Evolutionary conservation across 495 filamentous ascomycete species (phyloP).

Genomic region (Penicillium herquei): DNA sequence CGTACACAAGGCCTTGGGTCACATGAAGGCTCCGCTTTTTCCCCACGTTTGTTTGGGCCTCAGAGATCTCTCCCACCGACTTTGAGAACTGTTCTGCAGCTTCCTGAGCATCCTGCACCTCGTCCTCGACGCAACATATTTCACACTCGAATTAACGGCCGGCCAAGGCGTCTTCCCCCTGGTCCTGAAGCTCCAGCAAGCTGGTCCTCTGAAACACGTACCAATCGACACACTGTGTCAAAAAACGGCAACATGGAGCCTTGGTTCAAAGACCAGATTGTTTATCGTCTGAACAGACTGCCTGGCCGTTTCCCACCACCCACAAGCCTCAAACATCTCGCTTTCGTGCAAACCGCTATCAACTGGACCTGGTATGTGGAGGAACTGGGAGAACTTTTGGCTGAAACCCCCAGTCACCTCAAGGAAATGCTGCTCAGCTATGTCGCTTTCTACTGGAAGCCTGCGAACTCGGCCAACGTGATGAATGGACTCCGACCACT

Average conservation of each 20-base stretch:
- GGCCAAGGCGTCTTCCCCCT: slow-evolving; percentile 50
- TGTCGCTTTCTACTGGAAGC: slow-evolving; percentile 52
- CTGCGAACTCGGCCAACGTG: slow-evolving; percentile 19
- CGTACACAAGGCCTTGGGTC: slow-evolving; percentile 36
- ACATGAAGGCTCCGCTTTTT: slow-evolving; percentile 12
- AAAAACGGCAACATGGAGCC: background rate
- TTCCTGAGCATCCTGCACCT: slow-evolving; percentile 69
- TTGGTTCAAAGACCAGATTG: slow-evolving; percentile 9
- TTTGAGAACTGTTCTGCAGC: slow-evolving; percentile 59
- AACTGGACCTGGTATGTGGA: slow-evolving; percentile 68
- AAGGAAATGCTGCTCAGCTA: slow-evolving; percentile 64
- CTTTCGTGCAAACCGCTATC: slow-evolving; percentile 59
- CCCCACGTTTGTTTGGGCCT: slow-evolving; percentile 14
- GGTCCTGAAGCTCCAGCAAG: slow-evolving; percentile 72
- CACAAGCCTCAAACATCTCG: slow-evolving; percentile 54
- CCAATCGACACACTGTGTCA: background rate
- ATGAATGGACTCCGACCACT: slow-evolving; percentile 34
- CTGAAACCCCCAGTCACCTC: slow-evolving; percentile 58
- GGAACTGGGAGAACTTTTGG: slow-evolving; percentile 66
- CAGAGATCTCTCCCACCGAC: slow-evolving; percentile 53
- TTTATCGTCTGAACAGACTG: slow-evolving; percentile 40
- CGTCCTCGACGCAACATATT: slow-evolving; percentile 55
- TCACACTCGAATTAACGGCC: slow-evolving; percentile 34
- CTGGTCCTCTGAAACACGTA: slow-evolving; percentile 53
- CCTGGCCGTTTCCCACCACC: slow-evolving; percentile 44